A percentile compares a stretch with the other conserved stretches of the same genome.
Evolutionary conservation across 495 filamentous ascomycete genomes (phyloP).

Genomic region (Hyaloscypha hepaticicola): DNA sequence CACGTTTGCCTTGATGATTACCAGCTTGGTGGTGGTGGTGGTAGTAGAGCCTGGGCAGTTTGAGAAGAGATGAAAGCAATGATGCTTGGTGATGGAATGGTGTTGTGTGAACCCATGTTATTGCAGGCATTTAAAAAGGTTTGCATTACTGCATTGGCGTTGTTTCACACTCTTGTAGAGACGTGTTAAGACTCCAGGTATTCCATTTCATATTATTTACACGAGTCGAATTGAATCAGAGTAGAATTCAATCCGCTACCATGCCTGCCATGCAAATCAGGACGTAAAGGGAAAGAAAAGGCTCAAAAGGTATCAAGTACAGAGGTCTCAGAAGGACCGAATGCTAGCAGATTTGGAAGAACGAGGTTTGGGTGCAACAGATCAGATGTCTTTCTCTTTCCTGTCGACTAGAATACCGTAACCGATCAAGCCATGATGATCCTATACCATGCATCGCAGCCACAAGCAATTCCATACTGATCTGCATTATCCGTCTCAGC

Average conservation of each 20-base stretch:
- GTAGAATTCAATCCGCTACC: constrained; percentile 26
- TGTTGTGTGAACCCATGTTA: no score
- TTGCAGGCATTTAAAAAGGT: no score
- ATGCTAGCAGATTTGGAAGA: constrained; percentile 19
- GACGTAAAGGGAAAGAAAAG: constrained; percentile 22
- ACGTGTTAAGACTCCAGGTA: background rate
- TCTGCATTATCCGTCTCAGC: background rate
- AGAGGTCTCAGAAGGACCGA: constrained; percentile 13
- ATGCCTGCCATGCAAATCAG: constrained; percentile 18
- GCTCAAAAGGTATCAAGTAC: constrained; percentile 21
- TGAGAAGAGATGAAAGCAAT: constrained; percentile 34
- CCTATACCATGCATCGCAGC: constrained; percentile 24
- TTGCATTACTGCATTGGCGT: no score
- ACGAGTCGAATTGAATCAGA: constrained; percentile 20
- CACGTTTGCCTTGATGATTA: constrained; percentile 66
- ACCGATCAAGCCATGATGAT: constrained; percentile 21
- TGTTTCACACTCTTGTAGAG: no score
- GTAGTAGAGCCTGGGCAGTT: constrained; percentile 57
- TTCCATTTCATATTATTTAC: constrained; percentile 22
- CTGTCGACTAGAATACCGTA: constrained; percentile 25
- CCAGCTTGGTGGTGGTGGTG: constrained; percentile 68
- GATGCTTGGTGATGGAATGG: no score
- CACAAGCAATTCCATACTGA: constrained; percentile 30
- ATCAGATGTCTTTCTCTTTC: constrained; percentile 31
- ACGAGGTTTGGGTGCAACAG: constrained; percentile 25